These are phyloP conservation scores for Leucocoprinus leucothites DNA, from an alignment of 768 basidiomycete species.

Conservation along the genomic window DNA sequence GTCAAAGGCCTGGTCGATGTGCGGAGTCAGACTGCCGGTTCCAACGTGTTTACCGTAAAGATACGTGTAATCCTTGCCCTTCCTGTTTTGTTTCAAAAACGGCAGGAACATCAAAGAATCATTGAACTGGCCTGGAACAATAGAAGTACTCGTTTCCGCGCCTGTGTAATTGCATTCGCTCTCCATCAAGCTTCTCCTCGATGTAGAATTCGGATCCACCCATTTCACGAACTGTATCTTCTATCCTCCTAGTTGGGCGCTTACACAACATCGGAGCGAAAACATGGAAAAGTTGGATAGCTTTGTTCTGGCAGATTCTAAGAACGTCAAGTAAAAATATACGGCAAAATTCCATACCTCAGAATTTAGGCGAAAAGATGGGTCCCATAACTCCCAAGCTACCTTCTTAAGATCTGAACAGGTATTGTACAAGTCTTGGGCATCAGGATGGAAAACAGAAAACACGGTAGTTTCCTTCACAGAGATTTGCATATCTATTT, in stretches of 20 bases:
- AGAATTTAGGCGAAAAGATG: conserved; percentile 58
- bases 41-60: conserved; percentile 86
- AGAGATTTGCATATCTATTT: conserved; percentile 82
- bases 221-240: conserved; percentile 85
- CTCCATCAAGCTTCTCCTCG: conserved; percentile 97
- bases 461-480: conserved; percentile 95
- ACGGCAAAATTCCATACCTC: conserved; percentile 36
- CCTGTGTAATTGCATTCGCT: conserved; percentile 94
- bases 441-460: conserved; percentile 89
- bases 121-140: conserved; percentile 68
- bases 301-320: conserved; percentile 61
- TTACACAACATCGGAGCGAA: conserved; percentile 97
- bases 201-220: conserved; percentile 76
- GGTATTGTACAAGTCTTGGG: conserved; percentile 91
- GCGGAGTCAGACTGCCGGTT: conserved; percentile 85
- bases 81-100: conserved; percentile 40
- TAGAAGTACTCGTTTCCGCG: conserved; percentile 89
- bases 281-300: conserved; percentile 75
- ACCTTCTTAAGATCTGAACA: conserved; percentile 96
- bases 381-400: conserved; percentile 84
- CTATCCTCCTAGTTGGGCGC: conserved; percentile 76
- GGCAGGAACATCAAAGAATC: not conserved
- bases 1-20: conserved; percentile 75
- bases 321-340: not conserved
- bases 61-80: conserved; percentile 88